Base-by-base conservation (phyloP, 2,329 filamentous ascomycete species). In the Fusarium albidum region DNA sequence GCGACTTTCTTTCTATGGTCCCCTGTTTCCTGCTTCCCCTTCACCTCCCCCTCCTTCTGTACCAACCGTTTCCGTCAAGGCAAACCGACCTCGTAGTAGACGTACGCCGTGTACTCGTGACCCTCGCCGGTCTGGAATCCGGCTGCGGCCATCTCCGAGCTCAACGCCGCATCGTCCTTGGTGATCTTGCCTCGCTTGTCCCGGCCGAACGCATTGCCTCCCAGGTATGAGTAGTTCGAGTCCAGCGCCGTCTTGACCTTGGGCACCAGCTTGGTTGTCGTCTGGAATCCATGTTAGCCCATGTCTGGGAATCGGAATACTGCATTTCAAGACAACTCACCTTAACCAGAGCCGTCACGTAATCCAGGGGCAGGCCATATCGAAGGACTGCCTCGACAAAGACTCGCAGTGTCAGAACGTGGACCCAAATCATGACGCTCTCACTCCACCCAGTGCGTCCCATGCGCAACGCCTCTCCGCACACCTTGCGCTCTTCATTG, bases 371-470 rank as follows among this genome's bases (percentile, higher is more conserved):
- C 66, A 99, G 75, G 25, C 95, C 95, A 70, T 99, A 99, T 62
- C 95, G 86, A 69, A 99, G 79, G n/a, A 99, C 95, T 6, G 93
- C 96, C 81, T 99, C 95, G 15, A 99, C 95, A 74, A 98, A 99
- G 15, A 98, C 93, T 47, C 95, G 82, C 67, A 99, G 77, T 7
- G 93, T 90, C 68, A 98, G 80, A 25, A 96, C 90, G 71, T 99
- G 95, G 42, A 96, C 84, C 92, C 93, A 96, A 47, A 94, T 89
- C 91, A 96, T 96, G 62, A 96, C 92, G 58, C 89, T 89, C 77
- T 99, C 95, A 70, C 92, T 94, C 86, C 95, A 99, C 13, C 92
- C 92, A n/a, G 92, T 96, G 58, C 93, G 82, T 12, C 89, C 91
- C 66, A 97, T 82, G 61, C 92, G 84, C 69, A 99, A 75, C 4